A percentile compares a stretch with the other conserved stretches of the same genome.
These are phyloP conservation scores for Ogataea dorogensis DNA, from an alignment of 805 yeast species.

Conservation along the genomic window DNA sequence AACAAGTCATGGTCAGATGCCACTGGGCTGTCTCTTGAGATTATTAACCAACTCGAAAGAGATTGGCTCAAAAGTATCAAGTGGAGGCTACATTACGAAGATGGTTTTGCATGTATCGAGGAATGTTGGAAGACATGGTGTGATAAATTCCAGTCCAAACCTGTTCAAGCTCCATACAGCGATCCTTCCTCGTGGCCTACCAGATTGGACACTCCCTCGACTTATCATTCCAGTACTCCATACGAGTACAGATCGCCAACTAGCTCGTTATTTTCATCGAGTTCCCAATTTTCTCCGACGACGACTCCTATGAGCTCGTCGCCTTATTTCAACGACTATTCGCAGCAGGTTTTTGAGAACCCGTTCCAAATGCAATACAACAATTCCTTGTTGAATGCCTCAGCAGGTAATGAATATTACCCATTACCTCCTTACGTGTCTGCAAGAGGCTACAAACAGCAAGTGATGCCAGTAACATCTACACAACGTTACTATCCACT, in stretches of 20 bases:
- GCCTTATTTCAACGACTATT: slow-evolving; percentile 24
- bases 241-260: slow-evolving; percentile 22
- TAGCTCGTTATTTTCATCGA: slow-evolving; percentile 21
- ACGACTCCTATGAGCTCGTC: slow-evolving; percentile 26
- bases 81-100: slow-evolving; percentile 34
- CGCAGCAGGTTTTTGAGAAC: slow-evolving; percentile 25
- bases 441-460: slow-evolving; percentile 14
- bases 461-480: slow-evolving; percentile 8
- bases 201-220: slow-evolving; percentile 9
- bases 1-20: slow-evolving; percentile 96
- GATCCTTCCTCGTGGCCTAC: slow-evolving; percentile 11
- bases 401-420: slow-evolving; percentile 16
- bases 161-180: slow-evolving; percentile 9
- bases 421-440: slow-evolving; percentile 18
- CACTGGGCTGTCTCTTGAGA: slow-evolving; percentile 67
- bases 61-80: slow-evolving; percentile 39
- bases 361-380: slow-evolving; percentile 26
- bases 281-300: slow-evolving; percentile 26
- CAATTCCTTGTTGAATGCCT: slow-evolving; percentile 15
- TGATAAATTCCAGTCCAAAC: slow-evolving; percentile 25
- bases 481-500: slow-evolving; percentile 24
- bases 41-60: slow-evolving; percentile 67
- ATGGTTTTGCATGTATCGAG: slow-evolving; percentile 33
- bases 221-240: slow-evolving; percentile 10
- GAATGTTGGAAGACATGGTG: slow-evolving; percentile 39